Conservation (phyloP, 2,329 filamentous ascomycete species). For the Aspergillus pseudoviridinutans region DNA sequence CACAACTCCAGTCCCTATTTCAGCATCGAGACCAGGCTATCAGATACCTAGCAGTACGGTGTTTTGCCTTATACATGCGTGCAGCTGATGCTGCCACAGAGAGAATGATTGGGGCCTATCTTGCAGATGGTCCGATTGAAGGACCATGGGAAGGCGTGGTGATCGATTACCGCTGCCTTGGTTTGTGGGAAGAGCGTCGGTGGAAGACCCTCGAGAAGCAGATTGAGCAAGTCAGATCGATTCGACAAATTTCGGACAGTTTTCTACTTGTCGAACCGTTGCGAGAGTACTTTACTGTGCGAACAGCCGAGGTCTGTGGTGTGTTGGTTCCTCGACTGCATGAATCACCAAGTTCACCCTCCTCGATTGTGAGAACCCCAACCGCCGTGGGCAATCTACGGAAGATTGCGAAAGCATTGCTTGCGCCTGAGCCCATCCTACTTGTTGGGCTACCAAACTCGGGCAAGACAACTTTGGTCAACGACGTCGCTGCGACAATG, state of each 20-base stretch:
- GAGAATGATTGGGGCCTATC: conserved; percentile 62
- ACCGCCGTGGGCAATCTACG: conserved; percentile 72
- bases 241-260: conserved; percentile 17
- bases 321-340: conserved; percentile 60
- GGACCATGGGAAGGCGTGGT: conserved; percentile 70
- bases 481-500: conserved; percentile 75
- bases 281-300: conserved; percentile 48
- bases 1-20: conserved; percentile 67
- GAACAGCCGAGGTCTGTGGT: conserved; percentile 62
- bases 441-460: conserved; percentile 79
- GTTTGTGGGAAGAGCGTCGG: conserved; percentile 60
- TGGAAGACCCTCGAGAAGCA: conserved; percentile 40
- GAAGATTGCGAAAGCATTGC: conserved; percentile 63
- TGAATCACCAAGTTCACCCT: conserved; percentile 46
- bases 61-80: conserved; percentile 73
- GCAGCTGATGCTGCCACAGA: conserved; percentile 77
- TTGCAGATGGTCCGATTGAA: conserved; percentile 60
- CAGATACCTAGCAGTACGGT: conserved; percentile 75
- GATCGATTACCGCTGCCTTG: conserved; percentile 75
- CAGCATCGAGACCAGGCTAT: conserved; percentile 55
- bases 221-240: conserved; percentile 20
- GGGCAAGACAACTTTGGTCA: conserved; percentile 84
- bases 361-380: conserved; percentile 62
- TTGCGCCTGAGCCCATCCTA: conserved; percentile 67
- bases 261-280: conserved; percentile 26